These are phyloP conservation scores for Astrothelium macrocarpum DNA, from an alignment of 495 filamentous ascomycete genomes.

Conservation along the genomic window DNA sequence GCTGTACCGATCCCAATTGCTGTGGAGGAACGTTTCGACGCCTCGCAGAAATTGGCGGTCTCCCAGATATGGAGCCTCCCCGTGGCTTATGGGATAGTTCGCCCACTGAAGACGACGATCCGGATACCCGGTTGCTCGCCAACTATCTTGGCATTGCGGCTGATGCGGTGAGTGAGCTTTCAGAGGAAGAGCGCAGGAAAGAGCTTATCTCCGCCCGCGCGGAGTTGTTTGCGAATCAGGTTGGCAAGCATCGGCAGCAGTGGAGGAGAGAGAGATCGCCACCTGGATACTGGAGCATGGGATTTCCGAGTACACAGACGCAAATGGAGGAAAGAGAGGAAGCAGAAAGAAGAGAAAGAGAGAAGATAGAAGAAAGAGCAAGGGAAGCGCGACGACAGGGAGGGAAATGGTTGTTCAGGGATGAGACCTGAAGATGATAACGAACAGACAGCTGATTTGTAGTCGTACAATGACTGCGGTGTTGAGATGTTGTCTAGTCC, in stretches of 20 bases:
- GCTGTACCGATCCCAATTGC: constrained; percentile 67
- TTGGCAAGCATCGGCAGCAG: constrained; percentile 66
- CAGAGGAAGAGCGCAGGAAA: constrained; percentile 40
- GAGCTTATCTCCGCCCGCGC: constrained; percentile 59
- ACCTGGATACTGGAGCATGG: constrained; percentile 81
- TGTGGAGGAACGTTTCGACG: constrained; percentile 65
- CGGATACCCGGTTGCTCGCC: constrained; percentile 47
- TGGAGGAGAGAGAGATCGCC: constrained; percentile 62
- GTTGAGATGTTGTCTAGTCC: not conserved
- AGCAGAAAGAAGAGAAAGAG: constrained; percentile 47
- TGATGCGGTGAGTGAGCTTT: constrained; percentile 17
- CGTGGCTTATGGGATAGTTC: constrained; percentile 9
- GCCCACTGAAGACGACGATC: constrained; percentile 33
- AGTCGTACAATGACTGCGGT: not conserved
- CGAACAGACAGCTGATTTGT: not conserved
- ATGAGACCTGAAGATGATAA: constrained; percentile 43
- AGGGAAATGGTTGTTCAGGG: constrained; percentile 69
- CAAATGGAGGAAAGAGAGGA: constrained; percentile 50
- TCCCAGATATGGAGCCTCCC: constrained; percentile 13
- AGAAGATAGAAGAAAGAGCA: constrained; percentile 62
- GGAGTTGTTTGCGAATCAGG: constrained; percentile 54
- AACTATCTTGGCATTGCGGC: constrained; percentile 53
- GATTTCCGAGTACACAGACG: constrained; percentile 82
- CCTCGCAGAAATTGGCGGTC: constrained; percentile 43
- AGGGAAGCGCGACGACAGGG: constrained; percentile 69